phyloP scores from a whole-genome alignment of 23 red algal species.

The Gracilaria vermiculophylla region DNA sequence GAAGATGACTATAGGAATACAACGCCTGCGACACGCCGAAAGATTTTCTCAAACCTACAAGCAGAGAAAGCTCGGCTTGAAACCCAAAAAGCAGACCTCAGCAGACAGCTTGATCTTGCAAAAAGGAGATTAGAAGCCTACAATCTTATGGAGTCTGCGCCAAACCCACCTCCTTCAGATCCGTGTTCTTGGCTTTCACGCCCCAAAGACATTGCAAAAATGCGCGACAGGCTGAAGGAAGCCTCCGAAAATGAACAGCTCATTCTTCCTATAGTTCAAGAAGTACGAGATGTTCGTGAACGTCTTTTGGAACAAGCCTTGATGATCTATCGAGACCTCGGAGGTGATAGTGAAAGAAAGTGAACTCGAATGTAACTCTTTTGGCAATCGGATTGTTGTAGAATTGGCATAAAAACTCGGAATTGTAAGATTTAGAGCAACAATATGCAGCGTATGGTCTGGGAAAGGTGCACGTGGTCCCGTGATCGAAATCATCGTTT shows the following conservation, averaged over 20 bases:
- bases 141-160: not conserved
- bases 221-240: not conserved
- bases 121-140: not conserved
- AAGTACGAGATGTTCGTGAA: not conserved
- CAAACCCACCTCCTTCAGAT: not conserved
- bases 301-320: conserved; percentile 25
- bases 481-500: no score
- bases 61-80: not conserved
- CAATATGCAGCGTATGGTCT: no score
- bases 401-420: no score
- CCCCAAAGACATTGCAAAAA: not conserved
- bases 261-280: not conserved
- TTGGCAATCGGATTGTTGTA: not conserved
- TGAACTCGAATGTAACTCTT: not conserved
- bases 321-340: not conserved
- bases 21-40: not conserved
- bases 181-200: not conserved
- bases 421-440: no score
- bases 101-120: not conserved
- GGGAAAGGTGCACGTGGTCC: no score
- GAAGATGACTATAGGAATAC: not conserved
- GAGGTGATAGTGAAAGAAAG: not conserved
- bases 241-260: conserved; percentile 13
- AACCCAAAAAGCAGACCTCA: not conserved
- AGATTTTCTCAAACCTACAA: not conserved